Evolutionary conservation across 2,329 filamentous ascomycete genomes (phyloP), one percentile per base, ranked within the genome.

Genomic region (Curvularia eragrostidis): DNA sequence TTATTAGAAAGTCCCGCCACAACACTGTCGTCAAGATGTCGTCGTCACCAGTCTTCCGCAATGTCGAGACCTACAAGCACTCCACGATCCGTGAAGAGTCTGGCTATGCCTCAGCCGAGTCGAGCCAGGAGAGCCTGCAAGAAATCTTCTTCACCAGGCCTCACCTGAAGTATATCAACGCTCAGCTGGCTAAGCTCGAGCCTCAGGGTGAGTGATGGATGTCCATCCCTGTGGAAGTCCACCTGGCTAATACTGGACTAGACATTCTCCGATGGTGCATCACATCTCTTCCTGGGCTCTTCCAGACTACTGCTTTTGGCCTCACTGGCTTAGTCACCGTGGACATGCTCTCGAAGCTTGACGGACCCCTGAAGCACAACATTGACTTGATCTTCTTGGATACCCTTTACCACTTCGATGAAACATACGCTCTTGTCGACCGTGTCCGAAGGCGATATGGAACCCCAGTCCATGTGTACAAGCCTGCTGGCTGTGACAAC

Each of bases 211-310:
- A 66, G 80, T 75, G 49, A 23, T 26, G 3, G 39, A n/a, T 19
- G n/a, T 43, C 5, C 6, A 19, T 34, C 28, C 10, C 13, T 18
- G 26, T 21, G 28, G 38, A 32, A 28, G n/a, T 26, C 15, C 47
- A 24, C 10, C 56, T 36, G 64, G 59, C 77, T 76, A 64, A 76
- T 59, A 42, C 52, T 10, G 26, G 4, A 44, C 43, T 23, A 84
- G 94, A 97, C 65, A 90, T 98, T 70, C 86, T 99, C 60, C 89
- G 88, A 80, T 97, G 96, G 90, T 92, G 89, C 83, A 90, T 94
- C 75, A 89, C 91, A 69, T 90, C 94, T 69, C 89, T 99, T 70
- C 95, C 95, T 71, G 90, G 90, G 75, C 87, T 98, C 43, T 97
- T 76, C 65, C 81, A 83, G 63, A 82, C 81, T 3, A 83, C 81